Conservation (phyloP, 1,284 basidiomycete genomes). For the Dichomitus squalens region DNA sequence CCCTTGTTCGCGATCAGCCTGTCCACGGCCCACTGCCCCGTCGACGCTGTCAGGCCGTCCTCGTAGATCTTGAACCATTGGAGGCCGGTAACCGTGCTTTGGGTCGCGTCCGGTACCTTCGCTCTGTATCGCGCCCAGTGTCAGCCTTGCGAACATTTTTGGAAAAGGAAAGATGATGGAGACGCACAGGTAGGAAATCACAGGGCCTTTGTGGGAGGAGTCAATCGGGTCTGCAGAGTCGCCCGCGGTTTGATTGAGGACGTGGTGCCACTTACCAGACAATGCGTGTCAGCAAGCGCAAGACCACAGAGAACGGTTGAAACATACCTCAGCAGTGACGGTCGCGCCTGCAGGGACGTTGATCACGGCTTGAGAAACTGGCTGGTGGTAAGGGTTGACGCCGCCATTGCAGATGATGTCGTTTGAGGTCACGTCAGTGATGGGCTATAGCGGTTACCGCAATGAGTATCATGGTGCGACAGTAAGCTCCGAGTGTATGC, state of each 20-base stretch:
- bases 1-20: conserved; percentile 52
- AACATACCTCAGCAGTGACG: conserved; percentile 45
- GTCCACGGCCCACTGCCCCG: conserved; percentile 48
- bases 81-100: conserved; percentile 50
- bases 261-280: conserved; percentile 19
- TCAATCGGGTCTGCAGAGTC: conserved; percentile 56
- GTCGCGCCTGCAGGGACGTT: conserved; percentile 51
- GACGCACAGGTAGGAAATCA: conserved; percentile 54
- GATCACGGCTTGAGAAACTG: conserved; percentile 53
- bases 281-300: neutral
- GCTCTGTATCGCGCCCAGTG: conserved; percentile 41
- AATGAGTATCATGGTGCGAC: neutral
- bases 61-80: conserved; percentile 54
- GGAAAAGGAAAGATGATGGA: neutral
- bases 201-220: conserved; percentile 52
- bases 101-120: conserved; percentile 42
- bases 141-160: neutral
- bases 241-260: conserved; percentile 26
- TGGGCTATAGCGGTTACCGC: conserved; percentile 38
- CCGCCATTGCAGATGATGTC: conserved; percentile 63
- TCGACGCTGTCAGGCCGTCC: conserved; percentile 40
- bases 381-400: conserved; percentile 59
- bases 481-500: neutral
- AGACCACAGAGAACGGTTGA: neutral
- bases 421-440: conserved; percentile 57